Conservation (phyloP, 306 rosid genomes). For the Rosa lucieae region DNA sequence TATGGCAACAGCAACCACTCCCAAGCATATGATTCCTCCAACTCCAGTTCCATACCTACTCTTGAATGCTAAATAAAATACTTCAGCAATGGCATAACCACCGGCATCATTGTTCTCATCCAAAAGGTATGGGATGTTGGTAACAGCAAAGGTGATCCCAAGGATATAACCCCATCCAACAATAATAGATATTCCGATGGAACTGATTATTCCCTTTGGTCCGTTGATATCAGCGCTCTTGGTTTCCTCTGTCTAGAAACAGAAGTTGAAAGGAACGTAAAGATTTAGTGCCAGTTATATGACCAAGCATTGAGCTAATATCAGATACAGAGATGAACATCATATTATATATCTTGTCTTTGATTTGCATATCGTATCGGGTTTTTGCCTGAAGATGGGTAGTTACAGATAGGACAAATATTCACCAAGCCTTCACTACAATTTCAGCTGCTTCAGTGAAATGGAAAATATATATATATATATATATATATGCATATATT, state of each 20-base stretch:
- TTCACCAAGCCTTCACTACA: too few relatives aligned
- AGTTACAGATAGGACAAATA: too few relatives aligned
- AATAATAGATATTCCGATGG: constrained; percentile 82
- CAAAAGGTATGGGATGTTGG: constrained; percentile 70
- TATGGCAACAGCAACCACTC: constrained; percentile 78
- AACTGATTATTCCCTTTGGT: constrained; percentile 92
- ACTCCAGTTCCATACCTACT: constrained; percentile 79
- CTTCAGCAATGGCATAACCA: constrained; percentile 95
- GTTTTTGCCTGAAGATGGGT: too few relatives aligned
- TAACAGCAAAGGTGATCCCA: constrained; percentile 86
- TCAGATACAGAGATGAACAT: neutral
- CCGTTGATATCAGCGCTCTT: constrained; percentile 86
- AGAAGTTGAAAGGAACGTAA: constrained; percentile 20
- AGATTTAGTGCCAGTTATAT: constrained; percentile 26
- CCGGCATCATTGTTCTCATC: constrained; percentile 77
- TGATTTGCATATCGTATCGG: neutral
- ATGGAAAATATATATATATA: neutral
- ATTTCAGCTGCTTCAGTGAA: neutral
- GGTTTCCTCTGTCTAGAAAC: constrained; percentile 90
- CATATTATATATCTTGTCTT: neutral
- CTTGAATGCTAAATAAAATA: constrained; percentile 86
- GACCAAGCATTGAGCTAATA: constrained; percentile 5
- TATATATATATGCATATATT: neutral
- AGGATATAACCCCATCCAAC: constrained; percentile 92
- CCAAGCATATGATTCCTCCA: constrained; percentile 95